Base-by-base conservation (phyloP, 139 green algal species). In the Astrephomene gubernaculifera region DNA sequence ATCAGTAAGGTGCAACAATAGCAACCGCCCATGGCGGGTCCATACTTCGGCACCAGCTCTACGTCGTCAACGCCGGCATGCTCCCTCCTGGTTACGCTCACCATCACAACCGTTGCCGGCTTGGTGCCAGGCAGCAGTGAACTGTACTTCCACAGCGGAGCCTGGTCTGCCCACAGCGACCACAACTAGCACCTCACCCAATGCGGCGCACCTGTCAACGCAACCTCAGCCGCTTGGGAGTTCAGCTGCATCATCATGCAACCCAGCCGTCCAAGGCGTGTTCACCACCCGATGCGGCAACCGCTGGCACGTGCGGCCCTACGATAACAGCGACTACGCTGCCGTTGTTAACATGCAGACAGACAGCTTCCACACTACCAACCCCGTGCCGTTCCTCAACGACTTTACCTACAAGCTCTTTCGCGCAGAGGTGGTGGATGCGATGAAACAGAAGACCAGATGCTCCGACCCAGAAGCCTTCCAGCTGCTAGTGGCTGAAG, bases 391-490 rank as follows among this genome's bases (percentile, higher is more conserved):
- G 0, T 68, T 72, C 38, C 45, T 86, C 36, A 68, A 86, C 64
- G 14, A 54, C 27, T 33, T 86, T 4, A 70, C 65, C 25, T 78
- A 79, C 44, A 68, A 57, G 24, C 39, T 60, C 44, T 86, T 86
- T 65, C 45, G 65, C 19, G 79, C 79, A 2, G 79, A 86, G 44
- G 79, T 86, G 35, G 79, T 86, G 0, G 79, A 86, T 54, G 79
- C 79, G 0, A 7, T 86, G 45, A 38, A 39, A 12, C 65, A 86
- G 35, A 86, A 86, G 35, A 79, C 38, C 4, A 86, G 78, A 36
- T 70, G 69, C 79, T 70, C 31, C 7, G 35, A 68, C 65, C 49
- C 79, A 0, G 35, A 10, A 35, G 43, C 6, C 27, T 86, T 86
- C 17, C 65, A 79, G 35, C 29, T 86, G 35, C 61, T 86, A 2